These are phyloP conservation scores for Aphanomyces astaci DNA, from an alignment of 352 stramenopile genomes.

Conservation along the genomic window DNA sequence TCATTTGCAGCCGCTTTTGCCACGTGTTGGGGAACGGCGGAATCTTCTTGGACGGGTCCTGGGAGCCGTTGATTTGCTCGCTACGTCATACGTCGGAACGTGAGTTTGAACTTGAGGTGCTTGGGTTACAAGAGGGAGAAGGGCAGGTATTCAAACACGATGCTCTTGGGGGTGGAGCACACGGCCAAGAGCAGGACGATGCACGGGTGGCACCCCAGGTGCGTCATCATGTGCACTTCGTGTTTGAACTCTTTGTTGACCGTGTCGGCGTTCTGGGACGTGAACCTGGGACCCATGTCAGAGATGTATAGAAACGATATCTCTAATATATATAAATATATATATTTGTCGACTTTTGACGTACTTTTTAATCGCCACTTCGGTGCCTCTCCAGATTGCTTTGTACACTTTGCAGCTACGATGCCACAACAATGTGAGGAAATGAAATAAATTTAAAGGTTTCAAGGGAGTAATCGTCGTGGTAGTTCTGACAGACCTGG, in stretches of 20 bases:
- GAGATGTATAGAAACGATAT: too few species aligned
- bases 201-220: slow-evolving; percentile 53
- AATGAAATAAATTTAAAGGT: background rate
- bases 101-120: background rate
- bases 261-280: slow-evolving; percentile 20
- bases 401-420: slow-evolving; percentile 67
- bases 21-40: slow-evolving; percentile 58
- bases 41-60: slow-evolving; percentile 45
- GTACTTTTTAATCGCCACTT: slow-evolving; percentile 72
- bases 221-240: slow-evolving; percentile 63
- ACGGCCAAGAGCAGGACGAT: slow-evolving; percentile 62
- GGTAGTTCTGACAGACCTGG: slow-evolving; percentile 47
- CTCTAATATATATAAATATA: background rate
- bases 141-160: slow-evolving; percentile 68
- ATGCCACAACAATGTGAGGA: background rate
- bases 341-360: background rate
- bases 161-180: slow-evolving; percentile 45
- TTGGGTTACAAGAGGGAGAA: slow-evolving; percentile 69
- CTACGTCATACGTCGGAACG: slow-evolving; percentile 25
- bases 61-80: slow-evolving; percentile 64
- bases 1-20: slow-evolving; percentile 73
- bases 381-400: slow-evolving; percentile 58
- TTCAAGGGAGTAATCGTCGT: too few species aligned
- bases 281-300: slow-evolving; percentile 5
- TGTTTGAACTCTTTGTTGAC: slow-evolving; percentile 70